A percentile compares a stretch with the other conserved stretches of the same genome.
phyloP scores from a whole-genome alignment of 768 basidiomycete species.

The Boletus sp. region DNA sequence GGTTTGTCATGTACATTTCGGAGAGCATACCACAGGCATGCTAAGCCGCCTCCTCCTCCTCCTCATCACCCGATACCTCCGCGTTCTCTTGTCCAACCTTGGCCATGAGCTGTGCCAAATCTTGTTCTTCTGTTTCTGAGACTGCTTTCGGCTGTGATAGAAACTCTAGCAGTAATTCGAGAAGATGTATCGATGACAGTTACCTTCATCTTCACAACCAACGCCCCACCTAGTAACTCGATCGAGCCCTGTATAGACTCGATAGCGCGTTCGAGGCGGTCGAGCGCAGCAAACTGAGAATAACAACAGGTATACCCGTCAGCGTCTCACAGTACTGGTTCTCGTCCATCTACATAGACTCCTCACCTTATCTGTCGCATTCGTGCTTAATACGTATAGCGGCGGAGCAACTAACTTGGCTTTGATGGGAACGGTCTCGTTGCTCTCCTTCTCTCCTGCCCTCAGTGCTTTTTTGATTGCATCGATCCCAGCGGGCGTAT shows the following conservation, averaged over 20 bases:
- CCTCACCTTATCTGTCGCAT: slow-evolving; percentile 90
- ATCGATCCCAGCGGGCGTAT: slow-evolving; percentile 92
- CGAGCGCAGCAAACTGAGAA: slow-evolving; percentile 77
- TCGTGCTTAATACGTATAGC: slow-evolving; percentile 92
- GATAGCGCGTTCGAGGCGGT: slow-evolving; percentile 90
- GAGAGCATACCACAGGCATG: background rate
- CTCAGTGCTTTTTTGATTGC: slow-evolving; percentile 91
- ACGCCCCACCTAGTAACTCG: slow-evolving; percentile 77
- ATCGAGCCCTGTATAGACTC: slow-evolving; percentile 86
- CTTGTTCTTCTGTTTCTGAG: slow-evolving; percentile 96
- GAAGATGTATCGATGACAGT: background rate
- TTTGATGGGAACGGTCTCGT: slow-evolving; percentile 91
- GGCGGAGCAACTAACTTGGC: slow-evolving; percentile 96
- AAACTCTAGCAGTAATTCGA: background rate
- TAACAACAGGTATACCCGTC: background rate
- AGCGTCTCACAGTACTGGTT: background rate
- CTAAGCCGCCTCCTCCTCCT: slow-evolving; percentile 59
- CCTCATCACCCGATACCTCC: slow-evolving; percentile 94
- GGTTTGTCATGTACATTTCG: too few species aligned
- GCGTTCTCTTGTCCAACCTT: slow-evolving; percentile 92
- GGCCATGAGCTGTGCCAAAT: slow-evolving; percentile 95
- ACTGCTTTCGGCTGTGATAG: slow-evolving; percentile 86
- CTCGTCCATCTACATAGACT: background rate
- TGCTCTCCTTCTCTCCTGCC: slow-evolving; percentile 86
- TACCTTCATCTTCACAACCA: slow-evolving; percentile 97